phyloP scores from a whole-genome alignment of 2,329 filamentous ascomycete species.

The Trichophyton benhamiae region DNA sequence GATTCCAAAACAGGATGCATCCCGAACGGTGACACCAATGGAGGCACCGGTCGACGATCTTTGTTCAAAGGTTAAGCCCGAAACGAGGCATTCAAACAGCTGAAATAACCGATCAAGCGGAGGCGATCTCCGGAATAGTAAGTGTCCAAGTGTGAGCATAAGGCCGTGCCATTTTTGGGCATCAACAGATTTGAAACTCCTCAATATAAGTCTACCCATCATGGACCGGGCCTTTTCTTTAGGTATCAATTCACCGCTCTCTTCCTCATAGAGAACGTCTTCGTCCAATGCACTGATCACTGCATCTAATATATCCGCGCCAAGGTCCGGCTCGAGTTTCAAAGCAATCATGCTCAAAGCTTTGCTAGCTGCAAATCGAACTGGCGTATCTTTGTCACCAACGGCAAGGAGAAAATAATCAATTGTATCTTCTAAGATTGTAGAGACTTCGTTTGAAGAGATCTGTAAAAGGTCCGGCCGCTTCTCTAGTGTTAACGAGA shows the following conservation, averaged over 20 bases:
- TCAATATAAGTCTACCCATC: slow-evolving; percentile 30
- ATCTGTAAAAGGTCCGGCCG: slow-evolving; percentile 14
- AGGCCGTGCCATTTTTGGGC: slow-evolving; percentile 84
- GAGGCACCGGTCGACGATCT: slow-evolving; percentile 73
- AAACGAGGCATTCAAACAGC: slow-evolving; percentile 63
- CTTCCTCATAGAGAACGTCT: slow-evolving; percentile 46
- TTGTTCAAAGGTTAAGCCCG: slow-evolving; percentile 80
- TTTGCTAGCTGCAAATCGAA: slow-evolving; percentile 83
- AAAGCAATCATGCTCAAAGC: slow-evolving; percentile 76
- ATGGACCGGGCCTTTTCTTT: slow-evolving; percentile 22
- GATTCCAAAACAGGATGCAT: slow-evolving; percentile 91
- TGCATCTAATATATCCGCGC: slow-evolving; percentile 73
- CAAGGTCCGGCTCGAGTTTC: slow-evolving; percentile 68
- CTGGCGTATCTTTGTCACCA: slow-evolving; percentile 79
- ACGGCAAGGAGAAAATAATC: slow-evolving; percentile 67
- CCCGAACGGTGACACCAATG: slow-evolving; percentile 77
- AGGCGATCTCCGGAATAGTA: slow-evolving; percentile 73
- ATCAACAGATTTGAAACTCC: slow-evolving; percentile 61
- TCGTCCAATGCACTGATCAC: slow-evolving; percentile 58
- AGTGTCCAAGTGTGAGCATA: slow-evolving; percentile 72
- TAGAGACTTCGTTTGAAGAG: slow-evolving; percentile 27
- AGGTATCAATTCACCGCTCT: slow-evolving; percentile 30
- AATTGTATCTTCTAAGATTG: slow-evolving; percentile 66
- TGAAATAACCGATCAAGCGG: slow-evolving; percentile 56
- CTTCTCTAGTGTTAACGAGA: slow-evolving; percentile 46